Percentiles rank a stretch among this genome's conserved stretches.
Conservation (phyloP, 495 filamentous ascomycete genomes). For the Rhypophila decipiens region DNA sequence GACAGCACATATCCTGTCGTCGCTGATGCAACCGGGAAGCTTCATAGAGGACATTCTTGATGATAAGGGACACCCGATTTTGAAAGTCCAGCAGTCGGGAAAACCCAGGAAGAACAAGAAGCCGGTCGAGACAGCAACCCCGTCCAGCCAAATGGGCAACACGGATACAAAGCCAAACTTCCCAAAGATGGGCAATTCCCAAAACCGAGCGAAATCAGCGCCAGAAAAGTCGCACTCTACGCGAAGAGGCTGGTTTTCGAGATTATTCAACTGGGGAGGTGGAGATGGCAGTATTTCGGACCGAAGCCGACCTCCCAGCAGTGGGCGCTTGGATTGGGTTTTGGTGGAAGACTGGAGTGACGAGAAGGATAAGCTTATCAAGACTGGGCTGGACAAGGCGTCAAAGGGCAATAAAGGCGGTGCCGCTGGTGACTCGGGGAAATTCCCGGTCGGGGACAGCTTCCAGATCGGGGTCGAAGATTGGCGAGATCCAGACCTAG, state of each 20-base stretch:
- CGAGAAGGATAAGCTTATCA: slow-evolving; percentile 34
- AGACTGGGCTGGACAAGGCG: slow-evolving; percentile 27
- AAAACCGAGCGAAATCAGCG: slow-evolving; percentile 6
- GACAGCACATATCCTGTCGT: slow-evolving; percentile 88
- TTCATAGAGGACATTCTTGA: slow-evolving; percentile 50
- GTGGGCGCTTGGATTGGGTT: slow-evolving; percentile 77
- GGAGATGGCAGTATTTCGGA: slow-evolving; percentile 33
- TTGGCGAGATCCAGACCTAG: slow-evolving; percentile 81
- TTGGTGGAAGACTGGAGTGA: slow-evolving; percentile 62
- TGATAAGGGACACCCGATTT: slow-evolving; percentile 41
- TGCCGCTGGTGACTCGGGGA: slow-evolving; percentile 11
- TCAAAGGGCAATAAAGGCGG: slow-evolving; percentile 20
- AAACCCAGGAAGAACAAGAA: slow-evolving; percentile 36
- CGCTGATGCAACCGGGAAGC: slow-evolving; percentile 69
- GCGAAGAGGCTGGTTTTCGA: slow-evolving; percentile 48
- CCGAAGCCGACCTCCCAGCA: slow-evolving; percentile 68
- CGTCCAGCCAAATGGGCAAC: slow-evolving; percentile 11
- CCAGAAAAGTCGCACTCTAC: slow-evolving; percentile 3
- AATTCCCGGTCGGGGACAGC: slow-evolving; percentile 47
- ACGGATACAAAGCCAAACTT: neutral
- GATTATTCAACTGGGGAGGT: slow-evolving; percentile 45
- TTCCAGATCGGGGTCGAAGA: slow-evolving; percentile 93
- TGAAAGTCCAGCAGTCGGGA: slow-evolving; percentile 43
- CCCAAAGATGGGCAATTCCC: slow-evolving; percentile 5
- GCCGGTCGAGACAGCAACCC: slow-evolving; percentile 21